A percentile compares a stretch with the other conserved stretches of the same genome.
These are phyloP conservation scores for Suillus weaverae DNA, from an alignment of 768 basidiomycete genomes.

Conservation along the genomic window DNA sequence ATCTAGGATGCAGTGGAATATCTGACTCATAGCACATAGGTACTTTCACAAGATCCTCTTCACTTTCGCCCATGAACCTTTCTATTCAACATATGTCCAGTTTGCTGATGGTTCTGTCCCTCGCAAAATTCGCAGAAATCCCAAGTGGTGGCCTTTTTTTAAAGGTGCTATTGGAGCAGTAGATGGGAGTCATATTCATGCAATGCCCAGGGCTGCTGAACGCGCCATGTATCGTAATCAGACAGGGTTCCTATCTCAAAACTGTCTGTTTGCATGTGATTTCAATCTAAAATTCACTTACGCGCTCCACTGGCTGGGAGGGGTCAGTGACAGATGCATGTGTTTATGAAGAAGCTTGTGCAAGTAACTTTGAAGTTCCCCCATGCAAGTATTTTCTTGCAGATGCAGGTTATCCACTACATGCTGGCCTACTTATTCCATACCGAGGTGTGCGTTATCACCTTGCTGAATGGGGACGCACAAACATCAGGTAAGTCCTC, in stretches of 20 bases:
- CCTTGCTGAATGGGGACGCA: too few relatives aligned
- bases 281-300: conserved; percentile 18
- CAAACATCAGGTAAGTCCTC: too few relatives aligned
- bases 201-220: not conserved
- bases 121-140: conserved; percentile 19
- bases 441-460: too few relatives aligned
- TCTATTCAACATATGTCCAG: conserved; percentile 24
- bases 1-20: too few relatives aligned
- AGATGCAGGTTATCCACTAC: too few relatives aligned
- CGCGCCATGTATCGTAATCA: conserved; percentile 10
- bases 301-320: conserved; percentile 18
- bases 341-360: conserved; percentile 14
- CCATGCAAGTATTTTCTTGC: too few relatives aligned
- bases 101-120: conserved; percentile 9
- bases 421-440: too few relatives aligned
- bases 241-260: conserved; percentile 15
- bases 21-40: too few relatives aligned
- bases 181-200: conserved; percentile 24
- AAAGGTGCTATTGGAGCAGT: conserved; percentile 34
- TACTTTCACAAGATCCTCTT: too few relatives aligned
- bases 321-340: conserved; percentile 14
- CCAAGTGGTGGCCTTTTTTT: conserved; percentile 34
- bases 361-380: too few relatives aligned
- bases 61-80: too few relatives aligned
- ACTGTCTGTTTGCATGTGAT: conserved; percentile 16